phyloP scores from a whole-genome alignment of 1,139 yeast species.

The Diutina ranongensis region DNA sequence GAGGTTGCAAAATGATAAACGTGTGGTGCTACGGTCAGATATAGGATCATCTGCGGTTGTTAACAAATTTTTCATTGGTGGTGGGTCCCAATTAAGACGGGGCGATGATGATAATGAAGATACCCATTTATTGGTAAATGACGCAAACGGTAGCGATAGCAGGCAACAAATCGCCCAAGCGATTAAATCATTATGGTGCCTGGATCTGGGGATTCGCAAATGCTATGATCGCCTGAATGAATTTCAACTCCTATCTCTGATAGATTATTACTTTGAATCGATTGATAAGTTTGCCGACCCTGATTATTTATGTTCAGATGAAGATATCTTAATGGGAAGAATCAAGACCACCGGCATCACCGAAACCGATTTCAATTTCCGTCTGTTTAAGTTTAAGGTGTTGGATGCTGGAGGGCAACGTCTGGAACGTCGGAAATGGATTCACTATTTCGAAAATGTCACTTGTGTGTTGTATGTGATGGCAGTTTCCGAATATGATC shows the following conservation, averaged over 20 bases:
- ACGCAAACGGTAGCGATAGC: constrained; percentile 8
- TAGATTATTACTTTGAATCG: constrained; percentile 65
- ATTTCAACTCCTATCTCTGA: constrained; percentile 76
- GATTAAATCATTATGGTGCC: constrained; percentile 51
- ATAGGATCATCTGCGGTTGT: constrained; percentile 23
- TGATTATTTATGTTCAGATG: constrained; percentile 60
- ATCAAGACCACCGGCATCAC: constrained; percentile 95
- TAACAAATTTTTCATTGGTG: neutral
- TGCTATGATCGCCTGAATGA: constrained; percentile 58
- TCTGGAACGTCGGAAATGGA: constrained; percentile 50
- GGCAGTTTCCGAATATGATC: constrained; percentile 90
- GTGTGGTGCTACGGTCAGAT: constrained; percentile 24
- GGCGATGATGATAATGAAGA: neutral
- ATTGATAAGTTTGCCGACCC: constrained; percentile 52
- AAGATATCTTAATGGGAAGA: constrained; percentile 80
- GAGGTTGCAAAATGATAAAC: constrained; percentile 34
- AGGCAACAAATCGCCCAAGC: constrained; percentile 52
- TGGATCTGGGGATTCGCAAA: constrained; percentile 53
- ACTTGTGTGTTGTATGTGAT: constrained; percentile 85
- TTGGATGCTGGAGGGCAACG: constrained; percentile 98
- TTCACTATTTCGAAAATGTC: constrained; percentile 88
- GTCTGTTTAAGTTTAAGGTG: constrained; percentile 58
- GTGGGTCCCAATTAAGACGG: neutral
- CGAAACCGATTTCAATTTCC: constrained; percentile 68
- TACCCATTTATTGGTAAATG: neutral